Conservation (phyloP, 192 early-diverging fungal genomes). For the Backusella liffmaniae region DNA sequence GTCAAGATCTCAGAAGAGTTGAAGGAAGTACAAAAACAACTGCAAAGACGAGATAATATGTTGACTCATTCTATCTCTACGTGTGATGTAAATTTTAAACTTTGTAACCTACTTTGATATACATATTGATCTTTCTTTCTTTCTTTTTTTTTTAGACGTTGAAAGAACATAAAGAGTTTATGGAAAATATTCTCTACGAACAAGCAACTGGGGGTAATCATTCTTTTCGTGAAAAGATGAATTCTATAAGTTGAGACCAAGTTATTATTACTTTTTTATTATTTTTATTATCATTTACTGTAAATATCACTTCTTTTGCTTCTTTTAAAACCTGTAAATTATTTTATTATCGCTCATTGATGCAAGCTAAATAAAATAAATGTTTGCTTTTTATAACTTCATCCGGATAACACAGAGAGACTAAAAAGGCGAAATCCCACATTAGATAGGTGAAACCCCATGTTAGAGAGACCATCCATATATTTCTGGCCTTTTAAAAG, state of each 20-base stretch:
- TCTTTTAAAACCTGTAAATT: neutral
- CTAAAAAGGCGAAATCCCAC: no score
- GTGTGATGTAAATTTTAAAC: slow-evolving; percentile 16
- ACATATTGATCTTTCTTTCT: neutral
- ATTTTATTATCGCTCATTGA: neutral
- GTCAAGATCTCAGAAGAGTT: slow-evolving; percentile 3
- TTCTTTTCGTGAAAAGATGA: neutral
- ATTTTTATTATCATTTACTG: neutral
- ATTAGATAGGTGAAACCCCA: no score
- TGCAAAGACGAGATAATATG: slow-evolving; percentile 32
- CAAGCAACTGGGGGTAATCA: slow-evolving; percentile 28
- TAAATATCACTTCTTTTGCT: neutral
- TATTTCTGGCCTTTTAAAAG: no score
- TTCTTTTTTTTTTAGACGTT: slow-evolving; percentile 17
- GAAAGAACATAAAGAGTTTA: slow-evolving; percentile 30
- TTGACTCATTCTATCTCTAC: slow-evolving; percentile 29
- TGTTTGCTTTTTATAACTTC: neutral
- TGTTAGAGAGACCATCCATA: no score
- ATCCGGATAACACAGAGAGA: no score
- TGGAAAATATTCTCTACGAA: slow-evolving; percentile 33
- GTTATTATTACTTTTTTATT: neutral
- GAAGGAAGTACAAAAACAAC: slow-evolving; percentile 12
- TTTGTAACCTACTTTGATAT: neutral
- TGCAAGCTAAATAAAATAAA: neutral
- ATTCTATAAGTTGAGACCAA: neutral